Conservation (phyloP, 768 basidiomycete species). For the Phaffia tasmanica region DNA sequence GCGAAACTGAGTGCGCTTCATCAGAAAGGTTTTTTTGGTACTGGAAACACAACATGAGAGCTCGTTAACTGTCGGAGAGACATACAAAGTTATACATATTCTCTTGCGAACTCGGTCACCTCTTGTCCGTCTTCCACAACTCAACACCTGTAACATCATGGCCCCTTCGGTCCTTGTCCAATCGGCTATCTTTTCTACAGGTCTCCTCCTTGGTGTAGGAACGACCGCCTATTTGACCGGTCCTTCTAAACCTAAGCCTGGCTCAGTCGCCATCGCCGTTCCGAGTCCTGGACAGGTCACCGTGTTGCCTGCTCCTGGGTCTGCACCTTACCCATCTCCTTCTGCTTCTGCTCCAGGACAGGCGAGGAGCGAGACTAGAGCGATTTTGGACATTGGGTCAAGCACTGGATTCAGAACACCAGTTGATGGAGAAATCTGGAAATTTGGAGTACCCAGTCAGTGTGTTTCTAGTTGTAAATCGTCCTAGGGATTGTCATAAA, state of each 20-base stretch:
- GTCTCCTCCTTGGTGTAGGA: constrained; percentile 69
- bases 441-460: constrained; percentile 72
- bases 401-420: constrained; percentile 9
- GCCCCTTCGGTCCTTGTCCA: constrained; percentile 28
- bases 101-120: not conserved
- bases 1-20: too few species aligned
- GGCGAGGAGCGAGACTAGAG: constrained; percentile 19
- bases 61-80: too few species aligned
- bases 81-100: not conserved
- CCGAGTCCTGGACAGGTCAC: constrained; percentile 40
- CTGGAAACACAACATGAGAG: too few species aligned
- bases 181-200: constrained; percentile 60
- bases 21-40: too few species aligned
- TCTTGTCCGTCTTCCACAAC: not conserved
- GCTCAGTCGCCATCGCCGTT: constrained; percentile 44
- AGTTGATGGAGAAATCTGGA: constrained; percentile 45
- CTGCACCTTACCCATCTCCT: constrained; percentile 27
- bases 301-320: constrained; percentile 28
- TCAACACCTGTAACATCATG: constrained; percentile 1
- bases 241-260: constrained; percentile 38
- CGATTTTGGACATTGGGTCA: not conserved
- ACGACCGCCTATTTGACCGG: constrained; percentile 36
- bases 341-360: constrained; percentile 27
- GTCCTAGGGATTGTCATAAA: not conserved
- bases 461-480: not conserved